These are phyloP conservation scores for Solanum paucissectum DNA, from an alignment of 257 asterid genomes.

Conservation along the genomic window DNA sequence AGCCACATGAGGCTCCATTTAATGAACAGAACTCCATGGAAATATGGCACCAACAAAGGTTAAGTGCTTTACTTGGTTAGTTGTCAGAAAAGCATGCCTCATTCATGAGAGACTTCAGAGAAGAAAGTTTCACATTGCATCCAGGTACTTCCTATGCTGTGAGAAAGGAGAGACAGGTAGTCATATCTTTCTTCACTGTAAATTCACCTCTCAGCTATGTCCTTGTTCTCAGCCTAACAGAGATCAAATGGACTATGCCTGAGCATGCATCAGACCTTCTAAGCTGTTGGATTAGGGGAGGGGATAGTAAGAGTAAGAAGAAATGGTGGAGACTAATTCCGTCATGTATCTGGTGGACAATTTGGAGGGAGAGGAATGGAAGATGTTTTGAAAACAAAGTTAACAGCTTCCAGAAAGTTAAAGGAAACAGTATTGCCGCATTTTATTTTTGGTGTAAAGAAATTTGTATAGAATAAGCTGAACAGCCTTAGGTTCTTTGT, in stretches of 20 bases:
- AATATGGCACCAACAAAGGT: neutral
- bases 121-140: neutral
- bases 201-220: neutral
- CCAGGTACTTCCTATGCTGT: neutral
- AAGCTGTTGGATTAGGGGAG: neutral
- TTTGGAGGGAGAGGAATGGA: neutral
- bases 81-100: neutral
- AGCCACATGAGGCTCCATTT: neutral
- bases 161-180: neutral
- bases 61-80: neutral
- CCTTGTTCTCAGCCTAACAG: neutral
- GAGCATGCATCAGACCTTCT: neutral
- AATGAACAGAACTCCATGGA: neutral
- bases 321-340: neutral
- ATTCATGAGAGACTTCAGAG: neutral
- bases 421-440: neutral
- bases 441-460: neutral
- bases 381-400: neutral
- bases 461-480: neutral
- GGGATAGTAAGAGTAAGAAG: neutral
- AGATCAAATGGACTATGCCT: neutral
- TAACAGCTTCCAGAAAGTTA: neutral
- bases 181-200: neutral
- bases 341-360: neutral
- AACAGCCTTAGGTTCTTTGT: neutral